Percentiles rank a stretch among this genome's conserved stretches.
Evolutionary conservation across 257 asterid species (phyloP).

Genomic region (Petunia secreta): DNA sequence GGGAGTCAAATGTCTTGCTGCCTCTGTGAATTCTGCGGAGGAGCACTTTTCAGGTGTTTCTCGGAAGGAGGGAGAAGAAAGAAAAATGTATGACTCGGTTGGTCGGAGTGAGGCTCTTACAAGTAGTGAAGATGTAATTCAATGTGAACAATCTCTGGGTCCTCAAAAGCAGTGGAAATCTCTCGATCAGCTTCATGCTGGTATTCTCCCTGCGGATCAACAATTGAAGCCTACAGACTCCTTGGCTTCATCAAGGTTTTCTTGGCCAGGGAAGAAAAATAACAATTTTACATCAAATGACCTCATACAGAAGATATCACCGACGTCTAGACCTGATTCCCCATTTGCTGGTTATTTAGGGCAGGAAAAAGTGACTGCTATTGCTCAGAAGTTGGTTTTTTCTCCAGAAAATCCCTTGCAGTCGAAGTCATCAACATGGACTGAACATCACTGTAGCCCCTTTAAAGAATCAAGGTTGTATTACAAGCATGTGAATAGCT

Average conservation of each 20-base stretch:
- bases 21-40: constrained; percentile 25
- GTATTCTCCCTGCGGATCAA: constrained; percentile 32
- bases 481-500: constrained; percentile 37
- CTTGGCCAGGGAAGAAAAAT: constrained; percentile 44
- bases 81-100: constrained; percentile 26
- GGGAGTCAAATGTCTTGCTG: constrained; percentile 23
- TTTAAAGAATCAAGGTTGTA: constrained; percentile 38
- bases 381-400: constrained; percentile 40
- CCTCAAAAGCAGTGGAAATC: constrained; percentile 35
- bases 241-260: constrained; percentile 54
- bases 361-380: constrained; percentile 37
- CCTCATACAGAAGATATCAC: constrained; percentile 41
- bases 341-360: constrained; percentile 44
- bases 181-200: constrained; percentile 33
- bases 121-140: constrained; percentile 34
- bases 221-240: constrained; percentile 27
- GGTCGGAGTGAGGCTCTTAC: constrained; percentile 36
- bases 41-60: constrained; percentile 36
- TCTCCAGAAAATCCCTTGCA: constrained; percentile 45
- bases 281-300: constrained; percentile 40
- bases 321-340: constrained; percentile 51
- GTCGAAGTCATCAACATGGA: constrained; percentile 43
- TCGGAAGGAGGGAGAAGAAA: constrained; percentile 38
- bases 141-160: constrained; percentile 42
- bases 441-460: constrained; percentile 37